phyloP scores from a whole-genome alignment of 2,329 filamentous ascomycete genomes.

The Claviceps sp. region DNA sequence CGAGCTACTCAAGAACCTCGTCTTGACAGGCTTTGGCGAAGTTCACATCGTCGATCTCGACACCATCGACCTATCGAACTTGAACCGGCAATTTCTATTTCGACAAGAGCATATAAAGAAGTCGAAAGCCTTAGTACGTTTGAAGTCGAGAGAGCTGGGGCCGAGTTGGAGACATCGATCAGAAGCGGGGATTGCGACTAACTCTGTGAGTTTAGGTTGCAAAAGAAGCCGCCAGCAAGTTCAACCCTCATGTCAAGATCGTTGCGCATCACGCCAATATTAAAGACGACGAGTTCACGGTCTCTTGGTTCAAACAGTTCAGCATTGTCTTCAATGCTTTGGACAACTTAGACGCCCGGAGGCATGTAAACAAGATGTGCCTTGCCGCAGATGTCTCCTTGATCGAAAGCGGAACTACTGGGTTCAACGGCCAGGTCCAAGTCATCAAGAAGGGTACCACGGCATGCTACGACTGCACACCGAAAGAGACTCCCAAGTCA shows the following conservation, averaged over 20 bases:
- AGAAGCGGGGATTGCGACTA: constrained; percentile 8
- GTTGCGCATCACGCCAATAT: constrained; percentile 89
- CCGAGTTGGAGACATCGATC: not conserved
- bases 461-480: constrained; percentile 90
- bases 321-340: constrained; percentile 88
- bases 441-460: constrained; percentile 86
- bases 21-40: constrained; percentile 81
- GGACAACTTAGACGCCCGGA: constrained; percentile 84
- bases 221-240: constrained; percentile 77
- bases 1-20: constrained; percentile 92
- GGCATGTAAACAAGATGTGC: constrained; percentile 97
- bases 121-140: constrained; percentile 72
- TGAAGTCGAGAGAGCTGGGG: not conserved
- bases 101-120: constrained; percentile 96
- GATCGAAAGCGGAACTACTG: constrained; percentile 93
- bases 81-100: constrained; percentile 96
- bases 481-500: constrained; percentile 80
- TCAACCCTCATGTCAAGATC: constrained; percentile 80
- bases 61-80: constrained; percentile 93
- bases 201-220: constrained; percentile 49
- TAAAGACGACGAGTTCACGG: constrained; percentile 74
- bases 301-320: constrained; percentile 79
- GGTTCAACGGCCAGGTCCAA: constrained; percentile 95
- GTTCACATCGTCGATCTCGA: constrained; percentile 94
- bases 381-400: constrained; percentile 79